Conservation (phyloP, 805 yeast genomes). For the Lipomyces starkeyi region DNA sequence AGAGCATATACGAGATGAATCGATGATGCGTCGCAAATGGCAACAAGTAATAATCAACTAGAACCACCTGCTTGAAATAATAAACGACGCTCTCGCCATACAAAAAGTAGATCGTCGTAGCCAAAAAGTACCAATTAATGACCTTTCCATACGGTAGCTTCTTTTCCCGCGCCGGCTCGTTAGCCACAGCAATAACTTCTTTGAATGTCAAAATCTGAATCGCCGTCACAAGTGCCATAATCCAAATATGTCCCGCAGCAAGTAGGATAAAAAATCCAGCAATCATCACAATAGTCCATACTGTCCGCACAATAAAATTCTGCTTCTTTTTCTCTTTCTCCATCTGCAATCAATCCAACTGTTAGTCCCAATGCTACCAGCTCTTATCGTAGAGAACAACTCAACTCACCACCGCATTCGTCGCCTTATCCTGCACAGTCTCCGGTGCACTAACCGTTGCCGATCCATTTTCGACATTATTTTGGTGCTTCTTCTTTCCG, state of each 20-base stretch:
- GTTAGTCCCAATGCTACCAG: not conserved
- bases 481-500: slow-evolving; percentile 7
- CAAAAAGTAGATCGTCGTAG: slow-evolving; percentile 82
- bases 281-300: slow-evolving; percentile 95
- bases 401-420: slow-evolving; percentile 11
- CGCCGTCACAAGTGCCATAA: slow-evolving; percentile 70
- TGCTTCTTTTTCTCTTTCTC: slow-evolving; percentile 73
- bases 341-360: slow-evolving; percentile 37
- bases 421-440: not conserved
- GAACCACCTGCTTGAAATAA: slow-evolving; percentile 63
- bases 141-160: slow-evolving; percentile 65
- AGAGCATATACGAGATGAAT: slow-evolving; percentile 81
- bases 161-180: slow-evolving; percentile 82
- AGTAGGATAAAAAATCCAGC: slow-evolving; percentile 69
- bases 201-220: slow-evolving; percentile 85
- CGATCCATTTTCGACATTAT: not conserved
- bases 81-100: slow-evolving; percentile 84
- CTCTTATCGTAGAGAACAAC: not conserved
- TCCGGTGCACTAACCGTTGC: not conserved
- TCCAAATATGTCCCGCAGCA: slow-evolving; percentile 84
- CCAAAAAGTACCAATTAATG: slow-evolving; percentile 56
- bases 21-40: slow-evolving; percentile 78
- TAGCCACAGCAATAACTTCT: slow-evolving; percentile 85
- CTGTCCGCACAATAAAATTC: slow-evolving; percentile 83
- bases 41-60: slow-evolving; percentile 59